A percentile compares a stretch with the other conserved stretches of the same genome.
phyloP scores from a whole-genome alignment of 768 basidiomycete genomes.

The Chalciporus pseudorubinellus region DNA sequence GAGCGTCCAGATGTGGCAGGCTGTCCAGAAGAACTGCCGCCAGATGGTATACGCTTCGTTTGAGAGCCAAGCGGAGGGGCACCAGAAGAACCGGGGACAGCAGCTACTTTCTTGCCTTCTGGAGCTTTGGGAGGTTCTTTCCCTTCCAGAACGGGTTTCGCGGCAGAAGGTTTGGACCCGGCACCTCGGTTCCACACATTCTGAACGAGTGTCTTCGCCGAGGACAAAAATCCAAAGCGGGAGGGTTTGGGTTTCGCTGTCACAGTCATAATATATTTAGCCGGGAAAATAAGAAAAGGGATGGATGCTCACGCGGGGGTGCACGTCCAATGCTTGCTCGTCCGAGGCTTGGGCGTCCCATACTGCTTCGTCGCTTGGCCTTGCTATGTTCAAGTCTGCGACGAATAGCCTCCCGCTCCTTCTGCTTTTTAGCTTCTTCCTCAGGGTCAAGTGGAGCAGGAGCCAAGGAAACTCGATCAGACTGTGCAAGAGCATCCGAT shows the following conservation, averaged over 20 bases:
- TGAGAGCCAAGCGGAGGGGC: conserved; percentile 18
- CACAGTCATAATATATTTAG: conserved; percentile 23
- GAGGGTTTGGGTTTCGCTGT: conserved; percentile 42
- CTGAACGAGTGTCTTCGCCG: conserved; percentile 66
- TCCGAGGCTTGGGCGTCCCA: conserved; percentile 44
- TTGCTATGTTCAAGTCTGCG: conserved; percentile 65
- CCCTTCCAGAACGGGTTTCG: conserved; percentile 22
- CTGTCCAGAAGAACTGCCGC: conserved; percentile 10
- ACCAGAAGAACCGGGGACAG: conserved; percentile 23
- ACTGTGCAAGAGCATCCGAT: conserved; percentile 21
- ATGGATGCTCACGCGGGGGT: conserved; percentile 37
- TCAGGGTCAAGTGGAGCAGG: conserved; percentile 15
- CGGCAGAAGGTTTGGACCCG: conserved; percentile 27
- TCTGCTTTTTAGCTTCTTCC: conserved; percentile 37
- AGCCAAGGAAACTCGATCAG: conserved; percentile 36
- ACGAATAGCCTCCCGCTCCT: conserved; percentile 56
- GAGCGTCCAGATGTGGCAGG: conserved; percentile 8
- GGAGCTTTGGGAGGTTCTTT: conserved; percentile 11
- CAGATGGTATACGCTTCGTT: conserved; percentile 18
- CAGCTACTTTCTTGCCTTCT: conserved; percentile 20
- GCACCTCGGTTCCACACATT: conserved; percentile 70
- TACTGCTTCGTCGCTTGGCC: conserved; percentile 69
- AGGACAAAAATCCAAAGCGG: conserved; percentile 67
- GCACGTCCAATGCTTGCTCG: conserved; percentile 39
- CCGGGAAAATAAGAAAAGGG: not conserved